A percentile compares a stretch with the other conserved stretches of the same genome.
phyloP scores from a whole-genome alignment of 2,329 filamentous ascomycete genomes.

The Alternaria longipes region DNA sequence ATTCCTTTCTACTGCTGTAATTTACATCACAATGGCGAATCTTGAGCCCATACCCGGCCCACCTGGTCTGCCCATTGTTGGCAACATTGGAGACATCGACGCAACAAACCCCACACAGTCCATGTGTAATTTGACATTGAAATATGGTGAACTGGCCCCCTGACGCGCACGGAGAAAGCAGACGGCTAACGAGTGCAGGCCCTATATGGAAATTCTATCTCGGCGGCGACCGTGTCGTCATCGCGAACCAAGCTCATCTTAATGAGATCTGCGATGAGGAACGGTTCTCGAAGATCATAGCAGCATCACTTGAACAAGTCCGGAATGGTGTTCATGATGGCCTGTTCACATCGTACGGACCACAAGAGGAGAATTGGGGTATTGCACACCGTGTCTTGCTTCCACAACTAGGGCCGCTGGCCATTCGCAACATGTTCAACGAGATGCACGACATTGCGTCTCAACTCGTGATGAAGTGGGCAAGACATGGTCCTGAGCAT shows the following conservation, averaged over 20 bases:
- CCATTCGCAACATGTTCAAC: slow-evolving; percentile 73
- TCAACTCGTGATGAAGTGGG: slow-evolving; percentile 74
- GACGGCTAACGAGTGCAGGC: slow-evolving; percentile 29
- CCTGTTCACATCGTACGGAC: slow-evolving; percentile 53
- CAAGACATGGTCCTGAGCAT: slow-evolving; percentile 58
- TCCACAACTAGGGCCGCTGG: slow-evolving; percentile 74
- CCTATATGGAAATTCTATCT: slow-evolving; percentile 47
- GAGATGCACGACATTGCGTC: slow-evolving; percentile 66
- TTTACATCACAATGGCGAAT: slow-evolving; percentile 22
- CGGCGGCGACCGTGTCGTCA: slow-evolving; percentile 41
- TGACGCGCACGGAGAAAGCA: background rate
- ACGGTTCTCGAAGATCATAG: slow-evolving; percentile 45
- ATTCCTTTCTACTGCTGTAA: background rate
- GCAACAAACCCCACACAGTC: slow-evolving; percentile 65
- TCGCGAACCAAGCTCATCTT: slow-evolving; percentile 47
- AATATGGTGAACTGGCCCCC: slow-evolving; percentile 63
- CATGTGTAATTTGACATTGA: slow-evolving; percentile 66
- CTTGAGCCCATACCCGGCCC: slow-evolving; percentile 68
- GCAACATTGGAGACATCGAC: slow-evolving; percentile 72
- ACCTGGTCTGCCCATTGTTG: slow-evolving; percentile 69
- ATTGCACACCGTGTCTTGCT: slow-evolving; percentile 72
- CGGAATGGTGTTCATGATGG: slow-evolving; percentile 52
- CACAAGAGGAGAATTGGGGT: slow-evolving; percentile 55
- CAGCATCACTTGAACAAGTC: slow-evolving; percentile 42
- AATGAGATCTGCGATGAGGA: slow-evolving; percentile 54